phyloP scores from a whole-genome alignment of 163 green algal genomes.

The Volvox carteri region DNA sequence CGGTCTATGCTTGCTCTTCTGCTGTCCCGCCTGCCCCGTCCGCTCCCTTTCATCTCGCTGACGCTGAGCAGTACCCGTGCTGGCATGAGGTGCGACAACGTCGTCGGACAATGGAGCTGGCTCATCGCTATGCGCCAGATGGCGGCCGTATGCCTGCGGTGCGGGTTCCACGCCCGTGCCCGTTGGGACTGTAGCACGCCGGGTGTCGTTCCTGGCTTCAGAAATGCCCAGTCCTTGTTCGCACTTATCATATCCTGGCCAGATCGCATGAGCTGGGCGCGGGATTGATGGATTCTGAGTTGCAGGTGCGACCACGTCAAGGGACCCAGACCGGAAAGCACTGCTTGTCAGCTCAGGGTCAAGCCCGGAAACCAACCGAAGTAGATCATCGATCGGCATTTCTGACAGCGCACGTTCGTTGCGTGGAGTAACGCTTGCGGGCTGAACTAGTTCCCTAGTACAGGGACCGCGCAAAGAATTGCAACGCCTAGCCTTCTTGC shows the following conservation, averaged over 20 bases:
- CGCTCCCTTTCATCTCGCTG: background rate
- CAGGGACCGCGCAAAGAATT: background rate
- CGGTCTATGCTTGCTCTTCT: background rate
- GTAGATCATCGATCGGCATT: conserved; percentile 3
- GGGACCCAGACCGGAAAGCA: background rate
- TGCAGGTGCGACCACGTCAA: background rate
- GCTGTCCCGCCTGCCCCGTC: background rate
- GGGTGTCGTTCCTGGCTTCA: background rate
- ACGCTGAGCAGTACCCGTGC: background rate
- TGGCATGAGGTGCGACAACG: no score
- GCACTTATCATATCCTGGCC: background rate
- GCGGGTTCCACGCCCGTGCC: no score
- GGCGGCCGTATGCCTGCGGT: no score
- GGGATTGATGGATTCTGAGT: background rate
- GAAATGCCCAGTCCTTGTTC: background rate
- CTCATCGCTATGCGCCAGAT: no score
- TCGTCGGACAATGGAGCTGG: no score
- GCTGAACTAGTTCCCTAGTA: background rate
- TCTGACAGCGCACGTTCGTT: background rate
- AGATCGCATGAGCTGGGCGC: background rate
- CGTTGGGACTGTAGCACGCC: background rate
- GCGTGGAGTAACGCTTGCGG: background rate
- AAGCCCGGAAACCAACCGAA: background rate
- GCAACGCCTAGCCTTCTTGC: background rate
- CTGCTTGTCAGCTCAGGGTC: background rate